Evolutionary conservation across 1,284 basidiomycete species (phyloP).

Genomic region (Phenoliferia sp.): DNA sequence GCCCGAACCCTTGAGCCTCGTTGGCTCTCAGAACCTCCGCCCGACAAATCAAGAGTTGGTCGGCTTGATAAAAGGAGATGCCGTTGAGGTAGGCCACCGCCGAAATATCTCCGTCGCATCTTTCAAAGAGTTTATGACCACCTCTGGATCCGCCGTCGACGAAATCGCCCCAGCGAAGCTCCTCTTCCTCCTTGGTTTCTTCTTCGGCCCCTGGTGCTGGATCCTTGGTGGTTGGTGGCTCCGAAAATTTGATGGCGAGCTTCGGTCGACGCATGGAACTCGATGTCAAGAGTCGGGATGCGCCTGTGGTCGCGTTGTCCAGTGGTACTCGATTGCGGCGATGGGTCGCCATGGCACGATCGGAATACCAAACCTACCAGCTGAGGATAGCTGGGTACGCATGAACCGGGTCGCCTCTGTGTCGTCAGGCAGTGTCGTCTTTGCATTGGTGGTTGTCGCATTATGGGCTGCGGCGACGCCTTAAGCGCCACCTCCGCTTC

Average conservation of each 20-base stretch:
- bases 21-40: slow-evolving; percentile 22
- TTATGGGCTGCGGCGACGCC: slow-evolving; percentile 17
- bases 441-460: slow-evolving; percentile 14
- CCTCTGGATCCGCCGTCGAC: slow-evolving; percentile 17
- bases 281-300: slow-evolving; percentile 21
- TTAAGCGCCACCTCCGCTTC: background rate
- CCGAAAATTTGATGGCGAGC: slow-evolving; percentile 24
- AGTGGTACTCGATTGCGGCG: background rate
- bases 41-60: too few species aligned
- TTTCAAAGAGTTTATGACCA: slow-evolving; percentile 4
- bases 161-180: slow-evolving; percentile 28
- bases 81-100: background rate
- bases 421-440: slow-evolving; percentile 11
- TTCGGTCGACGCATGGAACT: slow-evolving; percentile 10
- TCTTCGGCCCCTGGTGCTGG: slow-evolving; percentile 32
- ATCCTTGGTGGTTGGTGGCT: slow-evolving; percentile 34
- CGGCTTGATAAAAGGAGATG: slow-evolving; percentile 8
- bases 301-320: slow-evolving; percentile 22
- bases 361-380: background rate
- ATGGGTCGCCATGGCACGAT: background rate
- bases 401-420: slow-evolving; percentile 20
- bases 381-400: slow-evolving; percentile 27
- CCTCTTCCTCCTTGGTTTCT: slow-evolving; percentile 25
- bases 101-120: background rate
- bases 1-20: slow-evolving; percentile 26